These are phyloP conservation scores for Sporothrix globosa DNA, from an alignment of 2,329 filamentous ascomycete genomes.

Conservation along the genomic window DNA sequence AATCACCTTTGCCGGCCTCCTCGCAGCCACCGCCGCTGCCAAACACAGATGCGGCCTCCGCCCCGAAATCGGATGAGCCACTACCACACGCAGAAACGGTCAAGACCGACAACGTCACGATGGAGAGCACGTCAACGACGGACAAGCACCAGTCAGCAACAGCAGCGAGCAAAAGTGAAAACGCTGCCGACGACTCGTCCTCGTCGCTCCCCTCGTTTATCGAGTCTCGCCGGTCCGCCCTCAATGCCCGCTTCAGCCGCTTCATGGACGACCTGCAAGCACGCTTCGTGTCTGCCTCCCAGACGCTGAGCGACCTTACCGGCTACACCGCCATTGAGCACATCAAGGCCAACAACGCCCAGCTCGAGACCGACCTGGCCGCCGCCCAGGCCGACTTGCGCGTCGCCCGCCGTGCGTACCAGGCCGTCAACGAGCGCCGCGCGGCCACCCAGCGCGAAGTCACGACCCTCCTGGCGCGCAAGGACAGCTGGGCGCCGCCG, in stretches of 20 bases:
- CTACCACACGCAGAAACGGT: not conserved
- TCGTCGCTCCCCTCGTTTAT: slow-evolving; percentile 51
- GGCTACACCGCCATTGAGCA: slow-evolving; percentile 90
- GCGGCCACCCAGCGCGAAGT: slow-evolving; percentile 94
- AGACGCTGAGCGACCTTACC: slow-evolving; percentile 89
- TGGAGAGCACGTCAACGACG: not conserved
- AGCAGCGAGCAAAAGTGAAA: not conserved
- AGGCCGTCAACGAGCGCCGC: slow-evolving; percentile 79
- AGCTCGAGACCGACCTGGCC: slow-evolving; percentile 63
- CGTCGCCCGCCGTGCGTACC: slow-evolving; percentile 73
- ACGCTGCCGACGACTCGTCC: not conserved
- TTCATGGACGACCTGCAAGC: slow-evolving; percentile 90
- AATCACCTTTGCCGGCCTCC: not conserved
- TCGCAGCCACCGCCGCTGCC: not conserved
- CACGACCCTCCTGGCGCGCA: slow-evolving; percentile 87
- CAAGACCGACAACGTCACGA: not conserved
- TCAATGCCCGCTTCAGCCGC: slow-evolving; percentile 59
- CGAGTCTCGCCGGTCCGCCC: slow-evolving; percentile 50
- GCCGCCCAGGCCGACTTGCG: slow-evolving; percentile 68
- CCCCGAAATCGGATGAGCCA: not conserved
- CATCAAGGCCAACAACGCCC: slow-evolving; percentile 76
- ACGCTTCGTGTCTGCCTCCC: slow-evolving; percentile 80
- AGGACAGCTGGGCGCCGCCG: slow-evolving; percentile 83
- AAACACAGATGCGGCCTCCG: not conserved
- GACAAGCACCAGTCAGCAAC: not conserved